phyloP scores from a whole-genome alignment of 768 basidiomycete species.

The Agrocybe pediades region DNA sequence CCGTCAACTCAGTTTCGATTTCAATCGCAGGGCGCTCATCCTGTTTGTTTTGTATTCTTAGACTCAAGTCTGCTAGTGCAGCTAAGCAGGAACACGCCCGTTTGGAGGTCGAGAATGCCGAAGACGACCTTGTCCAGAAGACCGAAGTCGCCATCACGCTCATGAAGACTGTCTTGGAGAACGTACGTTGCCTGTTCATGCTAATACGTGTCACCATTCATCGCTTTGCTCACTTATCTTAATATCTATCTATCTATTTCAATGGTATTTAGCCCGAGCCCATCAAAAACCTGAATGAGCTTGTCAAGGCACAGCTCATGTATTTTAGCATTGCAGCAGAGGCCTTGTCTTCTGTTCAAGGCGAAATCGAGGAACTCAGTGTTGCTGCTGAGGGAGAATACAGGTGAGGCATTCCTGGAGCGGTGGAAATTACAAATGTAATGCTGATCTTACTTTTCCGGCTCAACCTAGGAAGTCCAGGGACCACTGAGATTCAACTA shows the following conservation, averaged over 20 bases:
- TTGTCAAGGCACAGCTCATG: slow-evolving; percentile 86
- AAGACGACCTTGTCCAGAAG: slow-evolving; percentile 96
- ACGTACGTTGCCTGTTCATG: slow-evolving; percentile 56
- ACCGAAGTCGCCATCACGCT: slow-evolving; percentile 96
- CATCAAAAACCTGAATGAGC: slow-evolving; percentile 89
- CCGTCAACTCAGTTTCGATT: too few relatives aligned
- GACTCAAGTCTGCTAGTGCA: slow-evolving; percentile 77
- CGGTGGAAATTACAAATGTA: not conserved
- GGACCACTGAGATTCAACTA: slow-evolving; percentile 74
- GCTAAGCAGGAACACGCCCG: slow-evolving; percentile 89
- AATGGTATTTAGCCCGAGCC: slow-evolving; percentile 77
- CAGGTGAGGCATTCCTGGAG: slow-evolving; percentile 49
- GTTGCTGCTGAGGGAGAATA: slow-evolving; percentile 95
- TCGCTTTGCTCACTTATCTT: not conserved
- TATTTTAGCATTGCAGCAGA: slow-evolving; percentile 81
- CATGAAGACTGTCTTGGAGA: slow-evolving; percentile 98
- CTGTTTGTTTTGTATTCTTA: slow-evolving; percentile 29
- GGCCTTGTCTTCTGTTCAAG: slow-evolving; percentile 77
- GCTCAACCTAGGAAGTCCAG: slow-evolving; percentile 74
- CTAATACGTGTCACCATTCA: slow-evolving; percentile 1
- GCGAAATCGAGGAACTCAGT: slow-evolving; percentile 91
- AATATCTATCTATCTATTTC: too few relatives aligned
- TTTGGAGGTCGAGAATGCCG: slow-evolving; percentile 90
- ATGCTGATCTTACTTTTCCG: not conserved
- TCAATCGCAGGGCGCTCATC: not conserved